phyloP scores from a whole-genome alignment of 2,329 filamentous ascomycete species.

The Paecilomyces niveus region DNA sequence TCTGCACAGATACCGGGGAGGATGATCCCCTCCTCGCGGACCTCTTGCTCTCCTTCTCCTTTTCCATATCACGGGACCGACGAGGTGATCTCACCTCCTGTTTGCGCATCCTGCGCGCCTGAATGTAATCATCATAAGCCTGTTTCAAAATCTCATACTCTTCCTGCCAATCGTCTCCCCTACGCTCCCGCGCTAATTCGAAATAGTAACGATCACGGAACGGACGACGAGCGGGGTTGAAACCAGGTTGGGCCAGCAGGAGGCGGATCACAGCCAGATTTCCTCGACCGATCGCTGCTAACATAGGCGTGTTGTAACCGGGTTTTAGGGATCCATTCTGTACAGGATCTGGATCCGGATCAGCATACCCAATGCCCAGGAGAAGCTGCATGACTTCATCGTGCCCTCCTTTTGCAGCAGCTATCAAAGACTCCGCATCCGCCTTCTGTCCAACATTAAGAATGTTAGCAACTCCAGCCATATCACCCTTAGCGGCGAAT shows the following conservation, averaged over 20 bases:
- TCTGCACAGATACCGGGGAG: constrained; percentile 29
- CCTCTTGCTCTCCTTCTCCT: constrained; percentile 31
- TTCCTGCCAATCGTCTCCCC: constrained; percentile 82
- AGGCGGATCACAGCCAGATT: constrained; percentile 80
- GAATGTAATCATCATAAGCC: constrained; percentile 36
- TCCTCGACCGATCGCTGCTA: constrained; percentile 83
- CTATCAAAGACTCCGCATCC: constrained; percentile 82
- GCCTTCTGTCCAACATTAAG: constrained; percentile 47
- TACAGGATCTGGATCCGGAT: constrained; percentile 64
- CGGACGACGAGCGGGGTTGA: constrained; percentile 71
- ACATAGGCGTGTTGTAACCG: constrained; percentile 83
- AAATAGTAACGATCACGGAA: constrained; percentile 75
- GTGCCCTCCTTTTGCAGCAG: constrained; percentile 86
- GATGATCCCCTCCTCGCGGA: constrained; percentile 27
- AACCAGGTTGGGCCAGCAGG: constrained; percentile 66
- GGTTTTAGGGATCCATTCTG: constrained; percentile 43
- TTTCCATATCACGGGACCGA: constrained; percentile 31
- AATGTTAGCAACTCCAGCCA: constrained; percentile 43
- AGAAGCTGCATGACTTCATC: constrained; percentile 77
- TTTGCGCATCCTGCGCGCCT: constrained; percentile 26
- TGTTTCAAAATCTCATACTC: constrained; percentile 76
- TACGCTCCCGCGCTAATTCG: constrained; percentile 75
- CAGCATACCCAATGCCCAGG: constrained; percentile 58
- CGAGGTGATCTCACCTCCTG: constrained; percentile 30
- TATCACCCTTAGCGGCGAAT: constrained; percentile 44